Percentiles rank a stretch among this genome's conserved stretches.
phyloP scores from a whole-genome alignment of 495 filamentous ascomycete species.

The Umbilicaria muhlenbergii region DNA sequence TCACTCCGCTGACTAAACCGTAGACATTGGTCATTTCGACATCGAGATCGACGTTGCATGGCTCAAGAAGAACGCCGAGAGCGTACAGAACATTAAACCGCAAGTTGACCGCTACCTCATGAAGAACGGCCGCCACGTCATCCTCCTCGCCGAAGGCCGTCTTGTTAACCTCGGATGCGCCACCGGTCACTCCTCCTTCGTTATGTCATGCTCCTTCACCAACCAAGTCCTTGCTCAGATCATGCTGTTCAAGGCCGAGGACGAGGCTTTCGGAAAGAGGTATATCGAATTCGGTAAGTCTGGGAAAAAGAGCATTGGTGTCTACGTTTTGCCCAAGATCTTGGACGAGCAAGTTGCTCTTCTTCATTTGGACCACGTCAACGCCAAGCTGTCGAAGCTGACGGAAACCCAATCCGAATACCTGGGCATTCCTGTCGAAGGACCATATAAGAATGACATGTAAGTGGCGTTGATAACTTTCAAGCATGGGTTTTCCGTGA shows the following conservation, averaged over 20 bases:
- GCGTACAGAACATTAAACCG: slow-evolving; percentile 96
- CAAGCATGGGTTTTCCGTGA: slow-evolving; percentile 1
- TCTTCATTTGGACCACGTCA: slow-evolving; percentile 87
- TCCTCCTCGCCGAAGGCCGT: slow-evolving; percentile 94
- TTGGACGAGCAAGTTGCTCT: slow-evolving; percentile 94
- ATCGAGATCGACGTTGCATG: slow-evolving; percentile 99
- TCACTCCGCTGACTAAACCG: not conserved
- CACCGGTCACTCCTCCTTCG: slow-evolving; percentile 97
- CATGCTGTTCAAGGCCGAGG: slow-evolving; percentile 87
- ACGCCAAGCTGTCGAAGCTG: slow-evolving; percentile 79
- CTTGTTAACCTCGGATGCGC: slow-evolving; percentile 98
- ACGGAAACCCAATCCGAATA: slow-evolving; percentile 84
- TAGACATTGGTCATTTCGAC: slow-evolving; percentile 98
- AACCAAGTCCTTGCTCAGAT: slow-evolving; percentile 99
- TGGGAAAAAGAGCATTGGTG: slow-evolving; percentile 75
- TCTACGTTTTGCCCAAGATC: slow-evolving; percentile 97
- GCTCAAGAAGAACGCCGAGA: slow-evolving; percentile 91
- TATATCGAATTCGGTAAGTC: slow-evolving; percentile 91
- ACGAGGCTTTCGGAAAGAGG: slow-evolving; percentile 75
- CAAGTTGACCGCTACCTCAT: slow-evolving; percentile 97
- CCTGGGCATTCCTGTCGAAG: slow-evolving; percentile 65
- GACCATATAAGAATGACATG: slow-evolving; percentile 87
- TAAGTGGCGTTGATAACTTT: slow-evolving; percentile 13
- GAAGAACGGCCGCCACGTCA: slow-evolving; percentile 88
- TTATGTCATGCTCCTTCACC: slow-evolving; percentile 99